Percentiles rank a stretch among this genome's conserved stretches.
Evolutionary conservation across 108 stramenopile genomes (phyloP).

Genomic region (Skeletonema costatum): DNA sequence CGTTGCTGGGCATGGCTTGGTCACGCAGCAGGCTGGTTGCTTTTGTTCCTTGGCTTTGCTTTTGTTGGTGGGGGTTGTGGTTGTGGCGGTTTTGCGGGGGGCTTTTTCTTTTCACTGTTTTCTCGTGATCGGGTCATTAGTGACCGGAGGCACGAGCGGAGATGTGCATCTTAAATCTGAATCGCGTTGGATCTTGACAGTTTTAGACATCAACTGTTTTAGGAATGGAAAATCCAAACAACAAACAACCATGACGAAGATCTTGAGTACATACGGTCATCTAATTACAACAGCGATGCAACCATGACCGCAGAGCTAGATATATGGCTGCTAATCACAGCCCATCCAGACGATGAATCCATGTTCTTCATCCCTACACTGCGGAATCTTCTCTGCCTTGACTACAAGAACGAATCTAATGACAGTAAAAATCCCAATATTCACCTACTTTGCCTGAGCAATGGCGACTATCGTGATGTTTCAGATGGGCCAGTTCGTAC

Average conservation of each 20-base stretch:
- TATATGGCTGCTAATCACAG: constrained; percentile 44
- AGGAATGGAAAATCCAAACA: too few species aligned
- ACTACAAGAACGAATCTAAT: not conserved
- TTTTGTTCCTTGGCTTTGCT: not conserved
- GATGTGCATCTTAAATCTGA: too few species aligned
- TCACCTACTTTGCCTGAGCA: constrained; percentile 78
- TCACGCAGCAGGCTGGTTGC: not conserved
- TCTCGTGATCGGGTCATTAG: too few species aligned
- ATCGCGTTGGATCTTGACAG: too few species aligned
- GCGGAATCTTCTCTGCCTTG: constrained; percentile 23
- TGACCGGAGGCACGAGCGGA: too few species aligned
- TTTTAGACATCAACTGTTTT: too few species aligned
- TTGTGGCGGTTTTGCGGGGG: too few species aligned
- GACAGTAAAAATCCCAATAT: not conserved
- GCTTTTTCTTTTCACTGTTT: too few species aligned
- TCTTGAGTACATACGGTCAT: too few species aligned
- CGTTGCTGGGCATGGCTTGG: not conserved
- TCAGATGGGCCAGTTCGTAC: constrained; percentile 67
- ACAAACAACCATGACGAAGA: too few species aligned
- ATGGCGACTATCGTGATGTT: constrained; percentile 63
- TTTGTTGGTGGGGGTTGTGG: too few species aligned
- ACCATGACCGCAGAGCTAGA: constrained; percentile 11
- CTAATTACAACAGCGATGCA: not conserved
- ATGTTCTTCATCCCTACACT: constrained; percentile 85
- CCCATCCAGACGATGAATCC: constrained; percentile 61